phyloP scores from a whole-genome alignment of 192 early-diverging fungal species.

The Coemansia sp. region DNA sequence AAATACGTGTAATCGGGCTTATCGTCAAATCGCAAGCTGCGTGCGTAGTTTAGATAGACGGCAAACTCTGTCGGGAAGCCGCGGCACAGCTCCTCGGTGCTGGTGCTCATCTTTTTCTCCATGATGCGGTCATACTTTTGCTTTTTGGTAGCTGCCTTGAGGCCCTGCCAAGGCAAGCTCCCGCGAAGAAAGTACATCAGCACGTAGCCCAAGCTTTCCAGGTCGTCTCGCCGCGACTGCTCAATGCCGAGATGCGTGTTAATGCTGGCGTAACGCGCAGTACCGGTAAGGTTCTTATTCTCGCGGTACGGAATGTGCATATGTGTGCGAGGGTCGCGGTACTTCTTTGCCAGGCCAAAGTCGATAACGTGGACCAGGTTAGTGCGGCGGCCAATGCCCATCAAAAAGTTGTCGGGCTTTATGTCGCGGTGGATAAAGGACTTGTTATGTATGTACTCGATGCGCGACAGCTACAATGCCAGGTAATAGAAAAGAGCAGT shows the following conservation, averaged over 20 bases:
- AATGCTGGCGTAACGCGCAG: conserved; percentile 89
- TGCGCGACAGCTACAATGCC: conserved; percentile 65
- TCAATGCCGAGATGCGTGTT: conserved; percentile 86
- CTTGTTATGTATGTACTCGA: conserved; percentile 82
- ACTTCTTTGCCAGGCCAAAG: conserved; percentile 90
- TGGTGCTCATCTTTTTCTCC: conserved; percentile 90
- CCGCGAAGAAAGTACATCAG: conserved; percentile 92
- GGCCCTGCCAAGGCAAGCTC: conserved; percentile 89
- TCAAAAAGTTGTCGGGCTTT: conserved; percentile 91
- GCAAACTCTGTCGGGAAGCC: conserved; percentile 85
- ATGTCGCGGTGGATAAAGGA: conserved; percentile 92
- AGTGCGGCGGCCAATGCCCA: conserved; percentile 82
- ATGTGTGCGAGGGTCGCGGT: conserved; percentile 79
- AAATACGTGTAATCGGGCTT: conserved; percentile 90
- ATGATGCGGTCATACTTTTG: conserved; percentile 95
- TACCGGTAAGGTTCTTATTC: conserved; percentile 92
- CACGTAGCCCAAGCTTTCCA: conserved; percentile 87
- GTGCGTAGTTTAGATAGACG: conserved; percentile 85
- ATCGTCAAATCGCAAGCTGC: conserved; percentile 85
- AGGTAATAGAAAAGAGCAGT: conserved; percentile 11
- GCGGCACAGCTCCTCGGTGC: conserved; percentile 79
- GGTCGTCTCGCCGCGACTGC: conserved; percentile 88
- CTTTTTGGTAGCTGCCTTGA: conserved; percentile 87
- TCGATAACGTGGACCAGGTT: conserved; percentile 89
- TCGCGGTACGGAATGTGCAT: conserved; percentile 91